A percentile compares a stretch with the other conserved stretches of the same genome.
phyloP scores from a whole-genome alignment of 108 stramenopile genomes.

The Craspedostauros australis region DNA sequence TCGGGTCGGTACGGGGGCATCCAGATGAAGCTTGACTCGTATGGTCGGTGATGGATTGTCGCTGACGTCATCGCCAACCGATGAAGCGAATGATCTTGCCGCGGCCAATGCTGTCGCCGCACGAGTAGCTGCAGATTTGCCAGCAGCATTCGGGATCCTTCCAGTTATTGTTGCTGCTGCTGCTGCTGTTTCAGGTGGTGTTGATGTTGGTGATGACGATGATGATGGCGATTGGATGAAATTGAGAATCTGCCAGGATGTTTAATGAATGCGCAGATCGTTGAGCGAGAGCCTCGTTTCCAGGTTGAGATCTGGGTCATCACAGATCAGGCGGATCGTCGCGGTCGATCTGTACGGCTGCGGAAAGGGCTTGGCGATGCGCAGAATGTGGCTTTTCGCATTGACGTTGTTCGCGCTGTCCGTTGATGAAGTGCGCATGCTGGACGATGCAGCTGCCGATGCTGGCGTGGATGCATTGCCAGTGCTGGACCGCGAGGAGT shows the following conservation, averaged over 20 bases:
- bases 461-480: neutral
- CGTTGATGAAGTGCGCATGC: no score
- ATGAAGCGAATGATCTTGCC: no score
- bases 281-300: conserved; percentile 19
- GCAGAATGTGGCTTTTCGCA: no score
- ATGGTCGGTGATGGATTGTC: conserved; percentile 64
- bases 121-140: neutral
- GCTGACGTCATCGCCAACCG: conserved; percentile 12
- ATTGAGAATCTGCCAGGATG: conserved; percentile 71
- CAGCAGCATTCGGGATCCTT: no score
- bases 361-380: no score
- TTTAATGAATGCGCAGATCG: conserved; percentile 48
- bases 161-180: no score
- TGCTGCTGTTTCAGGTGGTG: conserved; percentile 1
- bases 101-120: neutral
- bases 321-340: no score
- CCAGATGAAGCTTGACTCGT: conserved; percentile 57
- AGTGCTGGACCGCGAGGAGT: conserved; percentile 57
- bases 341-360: no score
- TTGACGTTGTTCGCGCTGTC: no score
- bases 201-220: neutral
- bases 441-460: neutral
- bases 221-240: no score
- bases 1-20: conserved; percentile 71
- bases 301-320: conserved; percentile 24